These are phyloP conservation scores for Cladophialophora chaetospira DNA, from an alignment of 2,329 filamentous ascomycete species.

Conservation along the genomic window DNA sequence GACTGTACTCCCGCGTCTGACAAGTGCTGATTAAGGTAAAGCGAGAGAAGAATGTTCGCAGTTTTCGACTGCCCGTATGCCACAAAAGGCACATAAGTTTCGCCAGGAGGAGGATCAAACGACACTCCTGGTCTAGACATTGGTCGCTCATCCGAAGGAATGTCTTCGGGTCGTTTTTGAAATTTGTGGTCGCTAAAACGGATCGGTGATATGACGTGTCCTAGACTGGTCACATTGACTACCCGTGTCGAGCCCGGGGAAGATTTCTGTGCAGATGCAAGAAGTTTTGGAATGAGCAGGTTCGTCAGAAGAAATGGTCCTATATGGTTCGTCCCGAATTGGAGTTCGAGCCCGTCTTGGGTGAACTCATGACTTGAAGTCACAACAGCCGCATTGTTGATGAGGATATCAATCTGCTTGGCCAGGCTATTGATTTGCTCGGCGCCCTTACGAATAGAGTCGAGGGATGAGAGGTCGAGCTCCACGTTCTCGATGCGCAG, in stretches of 20 bases:
- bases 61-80: conserved; percentile 53
- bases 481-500: conserved; percentile 35
- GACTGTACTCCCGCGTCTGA: conserved; percentile 41
- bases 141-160: conserved; percentile 20
- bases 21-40: conserved; percentile 45
- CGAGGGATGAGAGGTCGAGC: conserved; percentile 41
- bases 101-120: conserved; percentile 23
- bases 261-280: conserved; percentile 34
- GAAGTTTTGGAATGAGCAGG: conserved; percentile 41
- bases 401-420: conserved; percentile 44
- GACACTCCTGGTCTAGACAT: conserved; percentile 20
- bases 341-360: conserved; percentile 43
- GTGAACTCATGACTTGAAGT: conserved; percentile 33
- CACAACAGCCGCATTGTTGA: conserved; percentile 51
- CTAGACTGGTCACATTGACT: conserved; percentile 33
- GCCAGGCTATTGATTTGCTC: conserved; percentile 35
- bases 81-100: conserved; percentile 41
- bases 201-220: conserved; percentile 36
- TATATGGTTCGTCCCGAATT: conserved; percentile 45
- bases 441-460: conserved; percentile 39
- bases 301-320: conserved; percentile 47
- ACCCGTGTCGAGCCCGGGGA: conserved; percentile 27
- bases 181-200: conserved; percentile 42
- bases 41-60: conserved; percentile 48
- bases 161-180: conserved; percentile 32